Evolutionary conservation across 768 basidiomycete species (phyloP), one percentile per base, ranked within the genome.

Genomic region (Pisolithus tinctorius): DNA sequence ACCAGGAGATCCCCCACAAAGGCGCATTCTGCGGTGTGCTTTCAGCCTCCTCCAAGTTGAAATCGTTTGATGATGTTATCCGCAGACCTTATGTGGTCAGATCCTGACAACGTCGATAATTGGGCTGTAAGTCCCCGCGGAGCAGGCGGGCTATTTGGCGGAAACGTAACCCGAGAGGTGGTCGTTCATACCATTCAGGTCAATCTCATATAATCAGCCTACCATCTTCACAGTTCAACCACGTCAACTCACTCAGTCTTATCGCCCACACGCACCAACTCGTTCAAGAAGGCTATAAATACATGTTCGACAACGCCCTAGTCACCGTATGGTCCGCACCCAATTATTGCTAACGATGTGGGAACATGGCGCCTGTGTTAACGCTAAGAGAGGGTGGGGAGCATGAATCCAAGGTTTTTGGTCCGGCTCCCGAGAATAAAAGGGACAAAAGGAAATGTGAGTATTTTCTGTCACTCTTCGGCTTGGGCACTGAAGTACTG

Each of bases 1-100:
- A 92, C n/a, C 93, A 97, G 62, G 95, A 98, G 67, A 95, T 98
- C 44, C 95, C 94, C 2, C 95, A 98, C 66, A 94, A 97, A 65
- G 95, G 95, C n/a, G 88, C 94, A 7, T 97, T 98, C 74, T 98
- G 95, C 59, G 87, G 87, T 85, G 59, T 30, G 81, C 60, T 8
- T 13, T 26, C 45, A 14, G 27, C 11, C 14, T 13, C 27, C 30
- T 7, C 25, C 23, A 5, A 50, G 13, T 29, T 20, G 25, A 14
- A n/a, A 27, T 46, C n/a, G 36, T 20, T 31, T 60, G 46, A n/a
- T 27, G 27, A 8, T 7, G 17, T 3, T 1, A 6, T 30, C 14
- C 26, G 7, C 48, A 93, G 93, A 97, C 64, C 79, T 98, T 10
- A 96, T 98, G 93, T 98, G 95, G 95, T 93, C 89, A 34, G 94